A percentile compares a stretch with the other conserved stretches of the same genome.
Evolutionary conservation across 2,329 filamentous ascomycete genomes (phyloP).

Genomic region (Teratosphaeria destructans): DNA sequence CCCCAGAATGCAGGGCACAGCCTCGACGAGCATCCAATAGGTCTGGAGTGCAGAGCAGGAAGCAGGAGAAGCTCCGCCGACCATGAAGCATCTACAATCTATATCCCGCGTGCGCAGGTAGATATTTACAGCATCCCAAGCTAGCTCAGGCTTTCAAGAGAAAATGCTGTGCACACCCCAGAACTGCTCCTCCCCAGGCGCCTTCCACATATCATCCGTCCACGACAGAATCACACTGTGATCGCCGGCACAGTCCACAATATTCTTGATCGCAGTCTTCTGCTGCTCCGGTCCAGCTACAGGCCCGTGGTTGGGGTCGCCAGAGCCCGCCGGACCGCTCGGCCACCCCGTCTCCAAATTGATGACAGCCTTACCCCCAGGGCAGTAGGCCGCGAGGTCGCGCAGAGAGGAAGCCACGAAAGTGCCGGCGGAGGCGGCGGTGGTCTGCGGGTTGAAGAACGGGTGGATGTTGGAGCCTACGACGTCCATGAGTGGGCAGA

Average conservation of each 20-base stretch:
- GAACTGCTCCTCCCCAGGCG: conserved; percentile 59
- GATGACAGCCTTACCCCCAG: conserved; percentile 55
- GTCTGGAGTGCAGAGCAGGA: neutral
- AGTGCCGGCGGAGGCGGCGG: conserved; percentile 55
- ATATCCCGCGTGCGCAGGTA: neutral
- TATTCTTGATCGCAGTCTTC: conserved; percentile 58
- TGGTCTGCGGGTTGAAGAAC: conserved; percentile 72
- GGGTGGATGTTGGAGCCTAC: conserved; percentile 82
- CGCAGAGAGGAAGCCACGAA: conserved; percentile 68
- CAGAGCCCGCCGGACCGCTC: conserved; percentile 60
- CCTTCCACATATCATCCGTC: conserved; percentile 75
- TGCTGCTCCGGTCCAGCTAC: conserved; percentile 60
- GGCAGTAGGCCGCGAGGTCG: conserved; percentile 60
- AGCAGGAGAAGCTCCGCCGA: neutral
- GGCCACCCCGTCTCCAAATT: conserved; percentile 93
- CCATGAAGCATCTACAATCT: neutral
- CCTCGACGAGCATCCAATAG: neutral
- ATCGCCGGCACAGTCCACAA: conserved; percentile 54
- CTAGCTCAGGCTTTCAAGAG: neutral
- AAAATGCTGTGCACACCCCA: conserved; percentile 53
- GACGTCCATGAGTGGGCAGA: conserved; percentile 69
- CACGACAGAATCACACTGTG: conserved; percentile 74
- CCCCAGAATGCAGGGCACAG: neutral
- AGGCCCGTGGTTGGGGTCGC: conserved; percentile 34
- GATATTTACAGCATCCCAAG: neutral